Percentiles rank a stretch among this genome's conserved stretches.
These are phyloP conservation scores for Cryphonectria naterciae DNA, from an alignment of 2,329 filamentous ascomycete species.

Conservation along the genomic window DNA sequence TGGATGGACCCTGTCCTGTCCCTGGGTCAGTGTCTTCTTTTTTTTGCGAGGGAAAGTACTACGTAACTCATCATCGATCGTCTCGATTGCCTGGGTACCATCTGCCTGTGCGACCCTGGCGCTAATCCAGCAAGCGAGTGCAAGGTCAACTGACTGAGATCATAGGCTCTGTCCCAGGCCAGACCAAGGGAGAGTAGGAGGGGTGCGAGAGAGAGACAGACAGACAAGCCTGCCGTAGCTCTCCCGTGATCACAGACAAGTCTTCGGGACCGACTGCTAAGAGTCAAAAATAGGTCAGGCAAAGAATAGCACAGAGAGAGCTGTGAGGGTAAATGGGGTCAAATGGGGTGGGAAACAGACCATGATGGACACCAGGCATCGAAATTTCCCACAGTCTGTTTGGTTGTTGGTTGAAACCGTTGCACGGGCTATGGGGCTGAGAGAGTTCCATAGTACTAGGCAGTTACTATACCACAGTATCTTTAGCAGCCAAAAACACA, in stretches of 20 bases:
- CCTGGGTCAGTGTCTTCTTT: not conserved
- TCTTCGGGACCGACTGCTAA: slow-evolving; percentile 5
- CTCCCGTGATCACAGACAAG: slow-evolving; percentile 4
- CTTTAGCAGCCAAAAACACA: not conserved
- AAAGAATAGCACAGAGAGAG: not conserved
- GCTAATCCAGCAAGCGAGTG: not conserved
- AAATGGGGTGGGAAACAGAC: not conserved
- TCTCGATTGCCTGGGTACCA: not conserved
- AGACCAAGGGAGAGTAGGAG: not conserved
- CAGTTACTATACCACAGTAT: not conserved
- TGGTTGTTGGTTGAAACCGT: slow-evolving; percentile 23
- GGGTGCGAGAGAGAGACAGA: too few species aligned
- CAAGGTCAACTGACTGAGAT: not conserved
- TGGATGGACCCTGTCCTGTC: not conserved
- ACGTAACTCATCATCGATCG: slow-evolving; percentile 1
- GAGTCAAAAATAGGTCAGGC: slow-evolving; percentile 18
- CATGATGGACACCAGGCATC: slow-evolving; percentile 19
- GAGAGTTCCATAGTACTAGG: not conserved
- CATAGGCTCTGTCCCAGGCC: not conserved
- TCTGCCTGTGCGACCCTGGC: slow-evolving; percentile 3
- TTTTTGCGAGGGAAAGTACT: not conserved
- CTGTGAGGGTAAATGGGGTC: not conserved
- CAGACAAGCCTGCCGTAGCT: not conserved
- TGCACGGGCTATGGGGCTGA: slow-evolving; percentile 15
- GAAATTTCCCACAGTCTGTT: slow-evolving; percentile 24